Evolutionary conservation across 768 basidiomycete genomes (phyloP), one percentile per base, ranked within the genome.

Genomic region (Neoboletus brunneissimus): DNA sequence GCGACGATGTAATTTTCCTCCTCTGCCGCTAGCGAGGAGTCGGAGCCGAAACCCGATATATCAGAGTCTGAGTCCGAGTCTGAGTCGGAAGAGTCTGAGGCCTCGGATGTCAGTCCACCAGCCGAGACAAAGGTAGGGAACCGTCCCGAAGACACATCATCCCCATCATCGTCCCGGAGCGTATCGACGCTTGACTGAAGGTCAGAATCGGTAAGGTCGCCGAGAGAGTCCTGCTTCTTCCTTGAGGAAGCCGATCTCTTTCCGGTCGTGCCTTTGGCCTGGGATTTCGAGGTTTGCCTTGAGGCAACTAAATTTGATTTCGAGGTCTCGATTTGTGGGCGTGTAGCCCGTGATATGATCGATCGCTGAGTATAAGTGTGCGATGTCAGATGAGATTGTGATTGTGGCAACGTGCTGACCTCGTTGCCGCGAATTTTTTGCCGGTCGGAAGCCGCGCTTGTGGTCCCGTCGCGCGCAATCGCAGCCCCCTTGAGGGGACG

Each of bases 91-190:
- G 82, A 82, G 46, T 78, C 79, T 3, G 80, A 77, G 9, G 76
- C 72, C 20, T 76, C 74, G 13, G 80, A 79, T 9, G 82, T 79
- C 40, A 83, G 63, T 3, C 75, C 83, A 31, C 84, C 83, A 22
- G 87, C 87, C 29, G 85, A 81, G 27, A 89, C 76, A 67, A 89
- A 88, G 23, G 85, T 88, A 13, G 87, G 87, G 67, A 86, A 84
- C 48, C 72, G 75, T 44, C 63, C 70, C 5, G 75, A 75, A 12
- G 67, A 72, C 18, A 52, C 62, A 51, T 74, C 74, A 44, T 66
- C 64, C 15, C 60, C 67, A 35, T 70, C 66, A 53, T 69, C 64
- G 57, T 68, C 62, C 35, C 63, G 68, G 55, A 45, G 63, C 45
- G 72, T 64, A 57, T 77, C 73, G 51, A 72, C 64, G 55, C 71